phyloP scores from a whole-genome alignment of 2,329 filamentous ascomycete species.

The Ascocoryne sarcoides region DNA sequence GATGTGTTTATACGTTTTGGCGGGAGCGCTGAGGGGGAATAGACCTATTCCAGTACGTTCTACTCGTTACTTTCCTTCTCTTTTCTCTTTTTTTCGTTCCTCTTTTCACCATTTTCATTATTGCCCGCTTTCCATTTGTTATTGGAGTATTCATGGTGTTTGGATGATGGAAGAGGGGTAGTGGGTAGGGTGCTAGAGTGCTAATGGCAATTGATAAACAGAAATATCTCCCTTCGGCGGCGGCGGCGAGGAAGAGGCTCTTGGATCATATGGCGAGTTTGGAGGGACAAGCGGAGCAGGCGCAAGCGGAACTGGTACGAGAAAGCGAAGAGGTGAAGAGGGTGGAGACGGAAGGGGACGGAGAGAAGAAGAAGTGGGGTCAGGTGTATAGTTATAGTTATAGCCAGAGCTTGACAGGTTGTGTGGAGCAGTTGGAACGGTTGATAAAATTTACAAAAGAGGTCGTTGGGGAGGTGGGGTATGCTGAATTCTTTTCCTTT shows the following conservation, averaged over 20 bases:
- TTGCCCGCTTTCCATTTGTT: neutral
- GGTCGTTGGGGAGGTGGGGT: conserved; percentile 46
- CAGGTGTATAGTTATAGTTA: conserved; percentile 50
- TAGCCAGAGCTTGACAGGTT: conserved; percentile 44
- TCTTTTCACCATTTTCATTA: neutral
- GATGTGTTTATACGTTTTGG: conserved; percentile 49
- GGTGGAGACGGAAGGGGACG: conserved; percentile 8
- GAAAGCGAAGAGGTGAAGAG: conserved; percentile 1
- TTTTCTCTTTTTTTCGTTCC: neutral
- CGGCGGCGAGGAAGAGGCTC: conserved; percentile 42
- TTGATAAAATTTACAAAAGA: conserved; percentile 48
- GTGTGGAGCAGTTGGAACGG: conserved; percentile 43
- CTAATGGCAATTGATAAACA: neutral
- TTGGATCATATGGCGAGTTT: conserved; percentile 42
- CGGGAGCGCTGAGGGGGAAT: conserved; percentile 43
- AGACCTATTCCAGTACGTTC: conserved; percentile 36
- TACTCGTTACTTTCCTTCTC: neutral
- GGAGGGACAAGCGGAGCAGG: conserved; percentile 27
- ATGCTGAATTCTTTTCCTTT: conserved; percentile 2
- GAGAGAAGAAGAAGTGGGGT: conserved; percentile 37
- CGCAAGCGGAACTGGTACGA: neutral
- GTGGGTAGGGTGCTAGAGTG: neutral
- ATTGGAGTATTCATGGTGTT: too few species aligned
- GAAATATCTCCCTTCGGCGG: conserved; percentile 47
- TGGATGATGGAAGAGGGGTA: neutral